Evolutionary conservation across 2,329 filamentous ascomycete genomes (phyloP).

Genomic region (Calonectria leucothoes): DNA sequence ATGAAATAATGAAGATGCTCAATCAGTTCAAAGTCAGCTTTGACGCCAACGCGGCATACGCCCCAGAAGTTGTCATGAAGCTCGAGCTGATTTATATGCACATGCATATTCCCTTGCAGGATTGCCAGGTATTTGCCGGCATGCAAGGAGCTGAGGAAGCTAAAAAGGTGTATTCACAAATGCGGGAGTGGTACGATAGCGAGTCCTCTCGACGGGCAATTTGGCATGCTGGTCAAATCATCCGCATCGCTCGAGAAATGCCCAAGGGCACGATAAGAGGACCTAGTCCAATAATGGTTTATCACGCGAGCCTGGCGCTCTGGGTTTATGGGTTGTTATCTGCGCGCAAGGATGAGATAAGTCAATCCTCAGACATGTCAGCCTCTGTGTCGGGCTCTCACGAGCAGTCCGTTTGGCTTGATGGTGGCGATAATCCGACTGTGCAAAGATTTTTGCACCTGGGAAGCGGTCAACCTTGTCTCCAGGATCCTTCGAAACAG

Average conservation of each 20-base stretch:
- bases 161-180: neutral
- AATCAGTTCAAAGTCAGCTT: slow-evolving; percentile 1
- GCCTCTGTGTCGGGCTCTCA: neutral
- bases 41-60: neutral
- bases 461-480: neutral
- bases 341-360: neutral
- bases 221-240: slow-evolving; percentile 10
- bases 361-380: neutral
- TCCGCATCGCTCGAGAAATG: neutral
- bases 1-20: slow-evolving; percentile 3
- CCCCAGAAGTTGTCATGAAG: neutral
- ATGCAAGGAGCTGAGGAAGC: neutral
- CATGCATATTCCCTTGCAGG: neutral
- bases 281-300: neutral
- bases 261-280: neutral
- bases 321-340: neutral
- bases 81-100: neutral
- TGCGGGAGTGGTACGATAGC: neutral
- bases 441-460: neutral
- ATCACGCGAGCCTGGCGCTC: slow-evolving; percentile 3
- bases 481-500: neutral
- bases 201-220: neutral
- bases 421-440: neutral
- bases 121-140: slow-evolving; percentile 4
- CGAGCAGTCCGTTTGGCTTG: neutral